Evolutionary conservation across 208 protist species (phyloP).

Genomic region (Naegleria fowleri): DNA sequence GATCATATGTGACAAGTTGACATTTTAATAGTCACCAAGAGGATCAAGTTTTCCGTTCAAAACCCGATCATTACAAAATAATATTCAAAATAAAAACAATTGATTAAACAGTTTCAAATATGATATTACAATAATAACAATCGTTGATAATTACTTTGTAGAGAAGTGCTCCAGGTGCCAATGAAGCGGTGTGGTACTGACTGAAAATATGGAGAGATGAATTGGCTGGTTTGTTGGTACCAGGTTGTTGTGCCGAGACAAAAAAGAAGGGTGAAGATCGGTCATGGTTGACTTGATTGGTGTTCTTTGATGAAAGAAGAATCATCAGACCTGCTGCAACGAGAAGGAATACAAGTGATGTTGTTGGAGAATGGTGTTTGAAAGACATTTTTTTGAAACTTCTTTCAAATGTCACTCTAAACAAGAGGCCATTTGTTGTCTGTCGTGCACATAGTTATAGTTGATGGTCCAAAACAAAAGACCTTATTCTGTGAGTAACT

Average conservation of each 20-base stretch:
- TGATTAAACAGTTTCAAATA: background rate
- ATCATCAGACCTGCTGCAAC: too few species aligned
- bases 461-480: too few species aligned
- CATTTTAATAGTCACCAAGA: too few species aligned
- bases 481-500: background rate
- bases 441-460: too few species aligned
- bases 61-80: background rate
- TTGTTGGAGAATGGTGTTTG: too few species aligned
- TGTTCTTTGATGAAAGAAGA: background rate
- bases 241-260: background rate
- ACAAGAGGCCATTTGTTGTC: too few species aligned
- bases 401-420: background rate
- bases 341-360: too few species aligned
- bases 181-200: background rate
- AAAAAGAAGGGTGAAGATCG: background rate
- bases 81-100: background rate
- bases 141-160: background rate
- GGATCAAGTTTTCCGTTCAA: too few species aligned
- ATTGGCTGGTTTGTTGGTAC: background rate
- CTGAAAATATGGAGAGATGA: background rate
- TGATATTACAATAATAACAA: too few species aligned
- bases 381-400: background rate
- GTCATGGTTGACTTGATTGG: background rate
- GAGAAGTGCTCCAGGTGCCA: background rate
- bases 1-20: too few species aligned